Percentiles rank a stretch among this genome's conserved stretches.
These are phyloP conservation scores for Cladophialophora chaetospira DNA, from an alignment of 2,329 filamentous ascomycete species.

Conservation along the genomic window DNA sequence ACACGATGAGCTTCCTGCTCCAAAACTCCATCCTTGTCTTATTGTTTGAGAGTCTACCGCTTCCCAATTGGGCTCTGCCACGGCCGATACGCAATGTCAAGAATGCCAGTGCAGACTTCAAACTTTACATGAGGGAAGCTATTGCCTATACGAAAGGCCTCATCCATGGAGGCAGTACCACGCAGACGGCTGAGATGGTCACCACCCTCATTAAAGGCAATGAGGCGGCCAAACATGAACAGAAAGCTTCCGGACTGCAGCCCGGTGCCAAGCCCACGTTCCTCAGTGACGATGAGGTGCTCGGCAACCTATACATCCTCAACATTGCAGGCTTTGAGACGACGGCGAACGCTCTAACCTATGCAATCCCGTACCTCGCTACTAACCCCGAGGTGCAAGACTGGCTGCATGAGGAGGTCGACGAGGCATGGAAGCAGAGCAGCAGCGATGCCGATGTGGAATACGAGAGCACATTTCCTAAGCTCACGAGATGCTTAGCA, in stretches of 20 bases:
- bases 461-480: slow-evolving; percentile 18
- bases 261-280: slow-evolving; percentile 23
- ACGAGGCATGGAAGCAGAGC: slow-evolving; percentile 8
- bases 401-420: slow-evolving; percentile 48
- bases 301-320: slow-evolving; percentile 53
- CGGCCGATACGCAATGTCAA: slow-evolving; percentile 30
- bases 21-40: slow-evolving; percentile 21
- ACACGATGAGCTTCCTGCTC: slow-evolving; percentile 28
- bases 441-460: not conserved
- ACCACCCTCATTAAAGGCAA: slow-evolving; percentile 32
- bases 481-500: slow-evolving; percentile 13
- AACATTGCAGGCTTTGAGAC: slow-evolving; percentile 57
- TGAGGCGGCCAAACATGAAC: slow-evolving; percentile 32
- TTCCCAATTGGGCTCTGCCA: slow-evolving; percentile 34
- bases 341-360: slow-evolving; percentile 50
- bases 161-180: slow-evolving; percentile 36
- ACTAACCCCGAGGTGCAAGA: slow-evolving; percentile 48
- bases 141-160: slow-evolving; percentile 5
- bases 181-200: slow-evolving; percentile 19
- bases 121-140: slow-evolving; percentile 25
- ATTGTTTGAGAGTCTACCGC: slow-evolving; percentile 25
- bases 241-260: slow-evolving; percentile 35
- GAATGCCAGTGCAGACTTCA: slow-evolving; percentile 3
- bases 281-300: slow-evolving; percentile 48
- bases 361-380: slow-evolving; percentile 48